These are phyloP conservation scores for Lenzites betulinus DNA, from an alignment of 768 basidiomycete genomes.

Conservation along the genomic window DNA sequence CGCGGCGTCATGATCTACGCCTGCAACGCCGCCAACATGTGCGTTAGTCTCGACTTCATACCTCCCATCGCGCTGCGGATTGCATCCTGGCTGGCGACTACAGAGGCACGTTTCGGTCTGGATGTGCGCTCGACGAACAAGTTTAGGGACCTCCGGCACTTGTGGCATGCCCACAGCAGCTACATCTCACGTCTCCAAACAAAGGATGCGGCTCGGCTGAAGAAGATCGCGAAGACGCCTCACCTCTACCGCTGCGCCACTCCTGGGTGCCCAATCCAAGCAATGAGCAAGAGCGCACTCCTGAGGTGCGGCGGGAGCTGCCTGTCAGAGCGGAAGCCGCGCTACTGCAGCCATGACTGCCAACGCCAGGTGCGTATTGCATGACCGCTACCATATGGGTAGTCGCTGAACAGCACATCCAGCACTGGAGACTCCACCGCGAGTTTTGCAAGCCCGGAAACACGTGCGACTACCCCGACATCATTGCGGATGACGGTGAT, in stretches of 20 bases:
- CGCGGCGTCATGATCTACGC: neutral
- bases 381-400: too few relatives aligned
- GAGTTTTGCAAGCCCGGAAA: neutral
- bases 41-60: neutral
- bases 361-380: neutral
- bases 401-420: neutral
- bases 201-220: neutral
- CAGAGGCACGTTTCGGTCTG: neutral
- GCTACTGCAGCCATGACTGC: conserved; percentile 5
- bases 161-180: neutral
- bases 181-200: neutral
- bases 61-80: conserved; percentile 3
- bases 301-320: conserved; percentile 2
- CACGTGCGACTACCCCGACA: neutral
- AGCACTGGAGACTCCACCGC: conserved; percentile 9
- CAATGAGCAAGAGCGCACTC: neutral
- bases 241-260: conserved; percentile 6
- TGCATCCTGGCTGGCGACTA: neutral
- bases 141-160: neutral
- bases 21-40: neutral
- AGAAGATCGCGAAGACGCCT: conserved; percentile 1
- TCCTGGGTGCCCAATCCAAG: neutral
- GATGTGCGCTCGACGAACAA: neutral
- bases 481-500: conserved; percentile 8
- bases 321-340: neutral